phyloP scores from a whole-genome alignment of 805 yeast genomes.

The Spathaspora passalidarum region DNA sequence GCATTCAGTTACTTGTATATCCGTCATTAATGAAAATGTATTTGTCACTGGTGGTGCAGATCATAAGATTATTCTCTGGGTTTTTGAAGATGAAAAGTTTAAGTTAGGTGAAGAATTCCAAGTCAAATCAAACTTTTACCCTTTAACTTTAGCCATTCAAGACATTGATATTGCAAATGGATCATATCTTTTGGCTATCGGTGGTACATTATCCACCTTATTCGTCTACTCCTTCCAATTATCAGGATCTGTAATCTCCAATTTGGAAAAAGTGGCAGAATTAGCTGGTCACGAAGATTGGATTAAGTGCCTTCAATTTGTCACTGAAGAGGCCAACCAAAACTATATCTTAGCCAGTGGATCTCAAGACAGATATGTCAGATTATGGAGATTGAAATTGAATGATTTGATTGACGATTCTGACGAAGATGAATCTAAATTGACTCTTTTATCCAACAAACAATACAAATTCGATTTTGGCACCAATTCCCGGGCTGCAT shows the following conservation, averaged over 20 bases:
- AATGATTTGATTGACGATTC: conserved; percentile 55
- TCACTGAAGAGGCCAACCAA: conserved; percentile 42
- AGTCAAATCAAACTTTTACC: conserved; percentile 46
- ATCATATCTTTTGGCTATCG: conserved; percentile 57
- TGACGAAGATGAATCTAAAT: conserved; percentile 51
- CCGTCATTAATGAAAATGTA: conserved; percentile 35
- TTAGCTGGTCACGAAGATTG: conserved; percentile 95
- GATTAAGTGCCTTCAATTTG: conserved; percentile 74
- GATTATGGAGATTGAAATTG: conserved; percentile 77
- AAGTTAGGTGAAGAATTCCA: conserved; percentile 26
- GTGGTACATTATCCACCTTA: conserved; percentile 62
- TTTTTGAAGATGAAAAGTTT: conserved; percentile 18
- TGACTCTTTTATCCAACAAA: conserved; percentile 64
- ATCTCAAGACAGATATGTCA: conserved; percentile 87
- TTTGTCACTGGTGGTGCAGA: conserved; percentile 63
- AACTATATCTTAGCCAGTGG: conserved; percentile 79
- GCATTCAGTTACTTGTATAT: conserved; percentile 54
- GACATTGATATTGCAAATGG: conserved; percentile 22
- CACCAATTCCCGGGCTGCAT: conserved; percentile 42
- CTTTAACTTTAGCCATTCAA: conserved; percentile 31
- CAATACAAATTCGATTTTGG: conserved; percentile 56
- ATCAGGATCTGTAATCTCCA: conserved; percentile 3
- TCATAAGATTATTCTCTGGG: conserved; percentile 59
- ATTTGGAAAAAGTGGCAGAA: conserved; percentile 43
- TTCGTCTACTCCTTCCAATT: conserved; percentile 49